Percentiles rank a stretch among this genome's conserved stretches.
phyloP scores from a whole-genome alignment of 2,329 filamentous ascomycete species.

The Colletotrichum phormii region DNA sequence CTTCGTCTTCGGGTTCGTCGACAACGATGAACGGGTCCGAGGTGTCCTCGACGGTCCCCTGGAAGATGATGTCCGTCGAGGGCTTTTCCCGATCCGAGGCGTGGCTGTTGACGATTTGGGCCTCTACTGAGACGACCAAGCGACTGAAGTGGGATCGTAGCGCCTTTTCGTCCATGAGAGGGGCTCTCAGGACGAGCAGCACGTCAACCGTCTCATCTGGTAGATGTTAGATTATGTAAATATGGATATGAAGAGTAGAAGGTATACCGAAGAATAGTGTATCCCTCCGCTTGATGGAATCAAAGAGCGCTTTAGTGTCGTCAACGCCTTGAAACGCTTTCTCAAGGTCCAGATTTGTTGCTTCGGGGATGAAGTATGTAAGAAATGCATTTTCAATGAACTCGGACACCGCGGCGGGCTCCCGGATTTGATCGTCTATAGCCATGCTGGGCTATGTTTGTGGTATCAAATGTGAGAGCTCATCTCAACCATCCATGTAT shows the following conservation, averaged over 20 bases:
- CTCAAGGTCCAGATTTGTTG: constrained; percentile 66
- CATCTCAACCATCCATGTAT: constrained; percentile 17
- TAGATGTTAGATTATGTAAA: constrained; percentile 38
- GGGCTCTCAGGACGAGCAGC: constrained; percentile 75
- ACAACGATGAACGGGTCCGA: constrained; percentile 63
- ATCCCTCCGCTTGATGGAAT: constrained; percentile 71
- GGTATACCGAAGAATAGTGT: constrained; percentile 77
- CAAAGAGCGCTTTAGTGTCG: constrained; percentile 60
- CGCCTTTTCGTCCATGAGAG: constrained; percentile 66
- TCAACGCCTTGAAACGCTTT: constrained; percentile 58
- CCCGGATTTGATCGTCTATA: constrained; percentile 9
- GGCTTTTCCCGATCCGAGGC: constrained; percentile 60
- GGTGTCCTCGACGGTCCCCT: constrained; percentile 61
- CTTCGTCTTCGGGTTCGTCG: constrained; percentile 50
- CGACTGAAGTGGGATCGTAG: constrained; percentile 71
- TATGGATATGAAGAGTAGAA: constrained; percentile 30
- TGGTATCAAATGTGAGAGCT: constrained; percentile 3
- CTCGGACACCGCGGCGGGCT: constrained; percentile 46
- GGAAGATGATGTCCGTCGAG: constrained; percentile 70
- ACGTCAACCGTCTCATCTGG: constrained; percentile 80
- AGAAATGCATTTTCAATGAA: constrained; percentile 71
- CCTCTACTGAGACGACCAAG: constrained; percentile 75
- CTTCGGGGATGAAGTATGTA: constrained; percentile 69
- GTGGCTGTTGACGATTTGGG: constrained; percentile 70
- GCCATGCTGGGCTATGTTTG: constrained; percentile 40